A percentile compares a stretch with the other conserved stretches of the same genome.
phyloP scores from a whole-genome alignment of 2,329 filamentous ascomycete species.

The Colletotrichum euphorbiae region DNA sequence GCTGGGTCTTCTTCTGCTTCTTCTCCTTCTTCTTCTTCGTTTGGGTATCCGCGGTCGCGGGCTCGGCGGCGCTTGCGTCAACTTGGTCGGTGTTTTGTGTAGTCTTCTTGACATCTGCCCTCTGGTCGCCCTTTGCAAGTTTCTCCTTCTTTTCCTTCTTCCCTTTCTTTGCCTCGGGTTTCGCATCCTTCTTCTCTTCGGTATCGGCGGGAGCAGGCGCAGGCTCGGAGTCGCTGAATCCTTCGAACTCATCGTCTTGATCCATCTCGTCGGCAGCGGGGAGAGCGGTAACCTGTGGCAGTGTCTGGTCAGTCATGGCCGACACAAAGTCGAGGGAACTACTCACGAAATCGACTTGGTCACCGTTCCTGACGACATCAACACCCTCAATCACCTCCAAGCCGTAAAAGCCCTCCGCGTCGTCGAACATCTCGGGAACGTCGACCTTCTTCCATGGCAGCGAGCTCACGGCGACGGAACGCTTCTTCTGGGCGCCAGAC shows the following conservation, averaged over 20 bases:
- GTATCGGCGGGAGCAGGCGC: slow-evolving; percentile 37
- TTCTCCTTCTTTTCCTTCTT: slow-evolving; percentile 45
- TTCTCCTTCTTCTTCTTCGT: slow-evolving; percentile 45
- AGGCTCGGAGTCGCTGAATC: slow-evolving; percentile 67
- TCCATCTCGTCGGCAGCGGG: slow-evolving; percentile 41
- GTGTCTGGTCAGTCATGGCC: not conserved
- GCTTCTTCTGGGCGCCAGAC: slow-evolving; percentile 45
- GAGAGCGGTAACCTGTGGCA: slow-evolving; percentile 7
- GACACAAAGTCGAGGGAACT: rapidly evolving
- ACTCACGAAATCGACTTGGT: slow-evolving; percentile 67
- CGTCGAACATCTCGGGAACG: slow-evolving; percentile 82
- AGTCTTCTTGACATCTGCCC: slow-evolving; percentile 43
- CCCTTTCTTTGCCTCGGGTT: slow-evolving; percentile 46
- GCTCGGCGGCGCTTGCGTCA: not conserved
- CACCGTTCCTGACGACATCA: slow-evolving; percentile 78
- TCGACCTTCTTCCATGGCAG: slow-evolving; percentile 69
- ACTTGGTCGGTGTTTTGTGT: not conserved
- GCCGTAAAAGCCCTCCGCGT: slow-evolving; percentile 94
- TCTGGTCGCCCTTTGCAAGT: slow-evolving; percentile 48
- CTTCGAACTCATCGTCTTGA: slow-evolving; percentile 71
- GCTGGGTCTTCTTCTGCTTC: slow-evolving; percentile 48
- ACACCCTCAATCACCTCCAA: slow-evolving; percentile 94
- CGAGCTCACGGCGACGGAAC: slow-evolving; percentile 58
- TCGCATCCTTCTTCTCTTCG: slow-evolving; percentile 45
- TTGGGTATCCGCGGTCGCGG: slow-evolving; percentile 38